A percentile compares a stretch with the other conserved stretches of the same genome.
Conservation (phyloP, 257 asterid species). For the Prunella vulgaris region DNA sequence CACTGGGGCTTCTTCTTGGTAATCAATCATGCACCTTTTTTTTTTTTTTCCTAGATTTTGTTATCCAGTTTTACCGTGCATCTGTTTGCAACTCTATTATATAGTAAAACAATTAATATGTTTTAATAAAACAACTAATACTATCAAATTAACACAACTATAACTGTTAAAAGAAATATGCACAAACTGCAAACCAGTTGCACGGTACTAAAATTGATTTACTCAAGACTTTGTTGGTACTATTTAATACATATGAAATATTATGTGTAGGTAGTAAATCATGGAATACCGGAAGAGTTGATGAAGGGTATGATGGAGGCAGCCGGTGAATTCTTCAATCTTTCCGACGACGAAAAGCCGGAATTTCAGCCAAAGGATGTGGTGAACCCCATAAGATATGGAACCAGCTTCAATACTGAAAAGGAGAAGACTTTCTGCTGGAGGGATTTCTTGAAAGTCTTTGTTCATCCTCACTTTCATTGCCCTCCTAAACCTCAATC, state of each 20-base stretch:
- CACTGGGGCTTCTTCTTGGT: slow-evolving; percentile 71
- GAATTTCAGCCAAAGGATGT: slow-evolving; percentile 44
- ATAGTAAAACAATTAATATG: no score
- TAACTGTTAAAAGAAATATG: no score
- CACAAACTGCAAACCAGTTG: no score
- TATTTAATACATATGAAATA: no score
- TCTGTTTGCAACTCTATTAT: no score
- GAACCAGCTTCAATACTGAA: slow-evolving; percentile 67
- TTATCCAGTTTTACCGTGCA: no score
- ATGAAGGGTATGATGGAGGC: slow-evolving; percentile 39
- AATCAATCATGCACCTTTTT: not conserved
- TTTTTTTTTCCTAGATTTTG: no score
- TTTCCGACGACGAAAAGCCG: slow-evolving; percentile 63
- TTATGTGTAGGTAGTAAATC: slow-evolving; percentile 54
- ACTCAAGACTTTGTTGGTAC: no score
- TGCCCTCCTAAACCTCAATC: slow-evolving; percentile 49
- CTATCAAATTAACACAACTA: no score
- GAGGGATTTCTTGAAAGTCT: slow-evolving; percentile 77
- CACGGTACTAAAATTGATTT: no score
- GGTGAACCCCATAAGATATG: slow-evolving; percentile 61
- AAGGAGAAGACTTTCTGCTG: slow-evolving; percentile 45
- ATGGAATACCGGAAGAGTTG: slow-evolving; percentile 54
- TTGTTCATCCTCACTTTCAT: slow-evolving; percentile 61
- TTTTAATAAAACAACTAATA: no score
- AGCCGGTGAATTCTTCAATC: slow-evolving; percentile 44